A percentile compares a stretch with the other conserved stretches of the same genome.
Conservation (phyloP, 345 rosid species). For the Eucalyptus tenuipes region DNA sequence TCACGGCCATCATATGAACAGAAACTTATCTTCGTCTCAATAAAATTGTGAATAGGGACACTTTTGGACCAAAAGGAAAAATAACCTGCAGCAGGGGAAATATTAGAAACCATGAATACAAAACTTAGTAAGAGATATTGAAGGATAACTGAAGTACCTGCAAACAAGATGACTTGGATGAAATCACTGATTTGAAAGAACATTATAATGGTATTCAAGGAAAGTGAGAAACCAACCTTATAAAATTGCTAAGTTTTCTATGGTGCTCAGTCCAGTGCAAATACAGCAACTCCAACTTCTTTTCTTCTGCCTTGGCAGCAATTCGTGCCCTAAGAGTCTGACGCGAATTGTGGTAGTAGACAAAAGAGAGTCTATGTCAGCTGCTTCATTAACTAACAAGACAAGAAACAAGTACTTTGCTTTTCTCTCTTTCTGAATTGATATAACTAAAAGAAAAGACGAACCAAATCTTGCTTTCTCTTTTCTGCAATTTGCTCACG, state of each 20-base stretch:
- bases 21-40: constrained; percentile 96
- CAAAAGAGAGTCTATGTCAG: background rate
- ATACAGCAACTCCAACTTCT: constrained; percentile 91
- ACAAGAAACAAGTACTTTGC: background rate
- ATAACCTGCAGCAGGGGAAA: constrained; percentile 64
- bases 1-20: constrained; percentile 51
- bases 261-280: constrained; percentile 96
- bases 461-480: constrained; percentile 88
- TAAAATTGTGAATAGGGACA: constrained; percentile 97
- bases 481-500: constrained; percentile 71
- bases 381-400: background rate
- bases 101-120: background rate
- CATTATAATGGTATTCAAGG: background rate
- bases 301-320: constrained; percentile 94
- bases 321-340: constrained; percentile 91
- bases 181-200: background rate
- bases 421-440: background rate
- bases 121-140: background rate
- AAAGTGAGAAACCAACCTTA: constrained; percentile 41
- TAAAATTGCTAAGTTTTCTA: constrained; percentile 75
- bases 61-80: constrained; percentile 97
- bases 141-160: background rate
- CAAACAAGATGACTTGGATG: background rate
- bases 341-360: background rate
- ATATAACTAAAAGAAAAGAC: constrained; percentile 3